Base-by-base conservation (phyloP, 2,329 filamentous ascomycete species). In the Aspergillus caelatus region DNA sequence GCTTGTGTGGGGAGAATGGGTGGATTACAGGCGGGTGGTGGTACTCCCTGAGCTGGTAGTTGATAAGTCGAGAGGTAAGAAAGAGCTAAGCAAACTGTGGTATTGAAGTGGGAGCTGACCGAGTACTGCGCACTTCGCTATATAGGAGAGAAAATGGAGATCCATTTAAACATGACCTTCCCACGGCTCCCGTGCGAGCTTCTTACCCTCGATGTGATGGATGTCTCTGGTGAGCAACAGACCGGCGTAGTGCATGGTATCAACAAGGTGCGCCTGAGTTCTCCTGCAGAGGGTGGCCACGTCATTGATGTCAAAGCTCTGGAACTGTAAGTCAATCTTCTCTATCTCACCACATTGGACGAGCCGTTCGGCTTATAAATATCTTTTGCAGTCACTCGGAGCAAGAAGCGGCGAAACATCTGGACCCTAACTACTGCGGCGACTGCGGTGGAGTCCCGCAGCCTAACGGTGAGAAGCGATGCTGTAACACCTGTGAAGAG, bases 181-280 rank as follows among this genome's bases (percentile, higher is more conserved):
- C 95, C 95, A 11, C 89, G 89, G 67, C 87, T 99, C 70, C 95
- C 95, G 11, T 99, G 95, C 82, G 94, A 98, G 79, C 88, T 99
- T 58, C 84, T 98, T 69, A 97, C 95, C 14, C 89, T 99, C 72
- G 95, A 99, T 78, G 94, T 99, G 62, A 99, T 99, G 95, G 95
- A 99, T 80, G 94, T 98, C 30, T 97, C 93, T 26, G 95, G 95
- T 67, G 95, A 99, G 80, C 91, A 97, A 75, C 95, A 99, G 79
- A 92, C 94, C 71, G 95, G 94, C 58, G 91, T 99, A 63, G 89
- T 93, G 78, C 93, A 97, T 75, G 95, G 95, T 53, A 88, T 99
- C 66, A 92, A 88, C 80, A 98, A 97, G 82, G 91, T 97, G 66
- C 89, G 95, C 65, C 85, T 99, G 65, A 84, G 86, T 66, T 84